These are phyloP conservation scores for Zymoseptoria pseudotritici DNA, from an alignment of 2,329 filamentous ascomycete genomes.

Conservation along the genomic window DNA sequence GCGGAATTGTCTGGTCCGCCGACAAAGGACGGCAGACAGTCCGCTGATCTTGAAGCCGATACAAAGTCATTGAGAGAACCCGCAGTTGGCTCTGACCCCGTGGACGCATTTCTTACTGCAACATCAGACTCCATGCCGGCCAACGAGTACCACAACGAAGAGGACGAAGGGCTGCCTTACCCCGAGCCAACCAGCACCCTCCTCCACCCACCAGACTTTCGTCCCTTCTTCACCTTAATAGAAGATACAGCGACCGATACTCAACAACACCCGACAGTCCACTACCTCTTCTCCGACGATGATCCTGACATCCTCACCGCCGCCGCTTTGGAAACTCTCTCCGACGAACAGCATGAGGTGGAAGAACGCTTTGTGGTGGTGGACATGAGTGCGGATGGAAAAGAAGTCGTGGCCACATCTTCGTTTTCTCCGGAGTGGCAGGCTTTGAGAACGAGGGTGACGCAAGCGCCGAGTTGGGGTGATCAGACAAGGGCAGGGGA, in stretches of 20 bases:
- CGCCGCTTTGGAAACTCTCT: conserved; percentile 50
- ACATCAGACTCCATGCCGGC: neutral
- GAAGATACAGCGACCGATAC: conserved; percentile 66
- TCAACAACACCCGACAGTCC: conserved; percentile 75
- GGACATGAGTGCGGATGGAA: conserved; percentile 42
- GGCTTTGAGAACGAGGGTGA: conserved; percentile 47
- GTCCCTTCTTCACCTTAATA: conserved; percentile 79
- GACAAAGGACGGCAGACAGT: neutral
- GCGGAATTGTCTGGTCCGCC: neutral
- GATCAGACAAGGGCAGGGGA: conserved; percentile 34
- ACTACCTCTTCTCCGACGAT: conserved; percentile 92
- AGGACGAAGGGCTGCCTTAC: conserved; percentile 14
- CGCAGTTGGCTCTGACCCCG: neutral
- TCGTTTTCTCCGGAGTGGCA: conserved; percentile 72
- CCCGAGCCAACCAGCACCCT: conserved; percentile 13
- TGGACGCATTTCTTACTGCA: neutral
- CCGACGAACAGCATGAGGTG: conserved; percentile 35
- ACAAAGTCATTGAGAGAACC: neutral
- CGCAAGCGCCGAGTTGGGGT: conserved; percentile 57
- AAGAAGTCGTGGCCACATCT: conserved; percentile 57
- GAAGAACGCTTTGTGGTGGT: conserved; percentile 52
- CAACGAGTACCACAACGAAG: neutral
- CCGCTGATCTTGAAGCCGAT: neutral
- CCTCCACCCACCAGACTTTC: conserved; percentile 47
- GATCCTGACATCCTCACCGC: conserved; percentile 69